phyloP scores from a whole-genome alignment of 495 filamentous ascomycete genomes.

The Penicillium silybi region DNA sequence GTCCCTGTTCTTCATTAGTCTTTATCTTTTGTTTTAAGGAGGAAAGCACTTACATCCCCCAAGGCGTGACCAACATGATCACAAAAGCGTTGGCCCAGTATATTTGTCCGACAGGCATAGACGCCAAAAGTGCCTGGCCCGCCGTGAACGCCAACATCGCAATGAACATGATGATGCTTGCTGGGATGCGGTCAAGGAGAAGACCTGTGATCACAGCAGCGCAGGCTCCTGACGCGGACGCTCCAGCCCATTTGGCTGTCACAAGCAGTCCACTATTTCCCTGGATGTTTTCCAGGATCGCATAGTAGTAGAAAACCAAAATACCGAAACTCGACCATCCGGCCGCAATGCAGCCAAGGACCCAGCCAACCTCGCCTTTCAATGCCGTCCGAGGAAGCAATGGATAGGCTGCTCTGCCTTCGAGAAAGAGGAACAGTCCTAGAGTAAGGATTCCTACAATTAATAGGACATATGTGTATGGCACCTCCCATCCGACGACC shows the following conservation, averaged over 20 bases:
- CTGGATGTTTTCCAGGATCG: constrained; percentile 36
- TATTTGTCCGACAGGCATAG: constrained; percentile 33
- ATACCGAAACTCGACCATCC: constrained; percentile 57
- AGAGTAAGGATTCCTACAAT: constrained; percentile 51
- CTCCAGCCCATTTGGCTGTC: constrained; percentile 35
- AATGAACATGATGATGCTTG: constrained; percentile 48
- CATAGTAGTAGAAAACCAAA: constrained; percentile 46
- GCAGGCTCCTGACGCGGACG: constrained; percentile 32
- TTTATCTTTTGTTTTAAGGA: constrained; percentile 11
- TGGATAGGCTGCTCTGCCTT: constrained; percentile 44
- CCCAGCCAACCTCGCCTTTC: constrained; percentile 45
- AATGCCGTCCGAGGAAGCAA: constrained; percentile 52
- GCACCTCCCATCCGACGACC: constrained; percentile 52
- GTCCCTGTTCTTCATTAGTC: constrained; percentile 22
- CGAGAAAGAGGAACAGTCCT: constrained; percentile 47
- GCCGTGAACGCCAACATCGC: constrained; percentile 41
- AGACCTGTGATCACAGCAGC: constrained; percentile 45
- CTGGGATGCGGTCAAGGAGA: constrained; percentile 33
- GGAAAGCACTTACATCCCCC: constrained; percentile 51
- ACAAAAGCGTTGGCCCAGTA: constrained; percentile 49
- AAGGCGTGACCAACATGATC: constrained; percentile 42
- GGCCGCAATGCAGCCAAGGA: constrained; percentile 50
- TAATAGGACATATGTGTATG: constrained; percentile 52
- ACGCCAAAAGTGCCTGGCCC: constrained; percentile 34
- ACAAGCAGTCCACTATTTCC: constrained; percentile 32